Evolutionary conservation across 345 rosid species (phyloP).

Genomic region (Salix exigua): DNA sequence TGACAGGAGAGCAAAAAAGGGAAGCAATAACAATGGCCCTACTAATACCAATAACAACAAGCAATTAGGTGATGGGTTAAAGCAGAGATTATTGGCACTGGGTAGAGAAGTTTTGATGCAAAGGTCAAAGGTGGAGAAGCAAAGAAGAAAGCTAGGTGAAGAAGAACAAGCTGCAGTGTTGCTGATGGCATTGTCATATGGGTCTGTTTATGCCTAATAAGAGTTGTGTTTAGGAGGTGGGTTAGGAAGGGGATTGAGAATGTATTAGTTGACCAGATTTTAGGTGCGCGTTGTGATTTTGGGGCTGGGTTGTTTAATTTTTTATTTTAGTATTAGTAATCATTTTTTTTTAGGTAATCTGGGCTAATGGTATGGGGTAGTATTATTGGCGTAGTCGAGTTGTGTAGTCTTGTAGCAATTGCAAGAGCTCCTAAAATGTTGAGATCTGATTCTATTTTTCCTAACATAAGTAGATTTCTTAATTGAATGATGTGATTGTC

Average conservation of each 20-base stretch:
- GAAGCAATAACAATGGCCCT: neutral
- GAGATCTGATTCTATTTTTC: neutral
- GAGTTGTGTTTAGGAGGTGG: neutral
- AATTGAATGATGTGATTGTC: neutral
- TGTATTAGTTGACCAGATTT: conserved; percentile 6
- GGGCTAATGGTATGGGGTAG: conserved; percentile 11
- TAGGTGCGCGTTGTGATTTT: neutral
- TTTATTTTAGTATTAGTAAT: neutral
- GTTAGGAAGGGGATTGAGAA: neutral
- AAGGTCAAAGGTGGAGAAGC: conserved; percentile 53
- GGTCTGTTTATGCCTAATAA: conserved; percentile 56
- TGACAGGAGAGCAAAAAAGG: conserved; percentile 50
- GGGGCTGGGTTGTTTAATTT: neutral
- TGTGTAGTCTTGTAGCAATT: neutral
- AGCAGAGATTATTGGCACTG: conserved; percentile 55
- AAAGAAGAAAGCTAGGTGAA: conserved; percentile 59
- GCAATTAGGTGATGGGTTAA: conserved; percentile 50
- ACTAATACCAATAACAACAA: neutral
- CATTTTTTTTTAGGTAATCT: neutral
- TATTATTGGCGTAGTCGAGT: neutral
- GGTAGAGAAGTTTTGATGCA: conserved; percentile 52
- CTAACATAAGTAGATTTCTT: neutral
- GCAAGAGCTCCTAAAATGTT: neutral
- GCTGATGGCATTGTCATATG: conserved; percentile 86
- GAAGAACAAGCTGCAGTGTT: conserved; percentile 92